phyloP scores from a whole-genome alignment of 257 asterid species.

The Ligustrum vulgare region DNA sequence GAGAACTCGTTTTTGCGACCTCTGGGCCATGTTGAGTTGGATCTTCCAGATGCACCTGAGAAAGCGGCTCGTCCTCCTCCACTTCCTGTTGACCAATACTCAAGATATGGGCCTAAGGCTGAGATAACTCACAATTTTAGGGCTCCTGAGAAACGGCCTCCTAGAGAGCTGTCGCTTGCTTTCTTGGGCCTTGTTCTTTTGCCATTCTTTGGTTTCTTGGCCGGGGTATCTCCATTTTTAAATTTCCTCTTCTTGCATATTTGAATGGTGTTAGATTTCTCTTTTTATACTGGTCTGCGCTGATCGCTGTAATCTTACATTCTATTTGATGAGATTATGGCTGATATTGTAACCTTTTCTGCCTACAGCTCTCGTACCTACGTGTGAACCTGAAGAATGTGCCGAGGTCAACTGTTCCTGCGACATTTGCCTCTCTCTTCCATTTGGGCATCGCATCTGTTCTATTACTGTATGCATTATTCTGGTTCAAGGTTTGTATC shows the following conservation, averaged over 20 bases:
- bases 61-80: constrained; percentile 90
- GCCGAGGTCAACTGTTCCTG: constrained; percentile 65
- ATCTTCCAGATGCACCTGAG: constrained; percentile 91
- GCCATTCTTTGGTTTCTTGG: constrained; percentile 81
- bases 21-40: constrained; percentile 75
- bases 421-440: constrained; percentile 70
- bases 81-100: constrained; percentile 62
- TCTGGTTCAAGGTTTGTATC: constrained; percentile 86
- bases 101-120: constrained; percentile 87
- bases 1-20: constrained; percentile 87
- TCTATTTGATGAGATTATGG: neutral
- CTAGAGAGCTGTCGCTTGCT: constrained; percentile 69
- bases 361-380: constrained; percentile 63
- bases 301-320: neutral
- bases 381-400: constrained; percentile 80
- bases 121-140: constrained; percentile 89
- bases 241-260: constrained; percentile 20
- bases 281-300: constrained; percentile 6
- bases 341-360: constrained; percentile 22
- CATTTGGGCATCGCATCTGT: constrained; percentile 87
- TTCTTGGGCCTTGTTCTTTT: constrained; percentile 77
- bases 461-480: constrained; percentile 65
- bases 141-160: constrained; percentile 85
- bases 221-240: constrained; percentile 59
- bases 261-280: neutral